phyloP scores from a whole-genome alignment of 2,329 filamentous ascomycete genomes.

The Endoconidiophora polonica region DNA sequence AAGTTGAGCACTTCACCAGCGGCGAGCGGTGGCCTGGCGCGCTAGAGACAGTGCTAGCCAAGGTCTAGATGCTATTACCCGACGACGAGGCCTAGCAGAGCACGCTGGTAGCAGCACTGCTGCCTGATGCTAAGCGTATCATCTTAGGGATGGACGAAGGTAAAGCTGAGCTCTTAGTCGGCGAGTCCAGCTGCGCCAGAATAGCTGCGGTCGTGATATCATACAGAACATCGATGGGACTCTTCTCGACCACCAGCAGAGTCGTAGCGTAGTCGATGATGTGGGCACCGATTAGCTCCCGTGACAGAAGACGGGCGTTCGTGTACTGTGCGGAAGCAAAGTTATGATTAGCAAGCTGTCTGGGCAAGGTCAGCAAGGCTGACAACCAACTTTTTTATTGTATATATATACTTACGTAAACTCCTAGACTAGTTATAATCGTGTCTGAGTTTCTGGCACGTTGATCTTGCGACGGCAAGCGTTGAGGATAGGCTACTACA shows the following conservation, averaged over 20 bases:
- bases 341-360: constrained; percentile 1
- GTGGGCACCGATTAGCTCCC: constrained; percentile 17
- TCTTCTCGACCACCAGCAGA: constrained; percentile 19
- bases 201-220: constrained; percentile 1
- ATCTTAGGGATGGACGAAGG: constrained; percentile 9
- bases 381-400: background rate
- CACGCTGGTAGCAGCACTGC: background rate
- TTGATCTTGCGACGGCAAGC: constrained; percentile 45
- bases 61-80: background rate
- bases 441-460: constrained; percentile 44
- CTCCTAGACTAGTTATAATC: constrained; percentile 52
- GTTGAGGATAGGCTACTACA: constrained; percentile 32
- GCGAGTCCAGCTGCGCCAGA: constrained; percentile 3
- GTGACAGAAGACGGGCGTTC: constrained; percentile 48
- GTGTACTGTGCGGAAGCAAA: constrained; percentile 38
- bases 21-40: constrained; percentile 1
- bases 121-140: background rate
- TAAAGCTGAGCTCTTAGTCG: constrained; percentile 2
- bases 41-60: background rate
- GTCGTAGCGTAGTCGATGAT: constrained; percentile 6
- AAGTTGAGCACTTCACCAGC: background rate
- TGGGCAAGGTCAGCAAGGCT: background rate
- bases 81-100: constrained; percentile 8
- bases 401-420: constrained; percentile 32
- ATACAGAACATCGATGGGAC: constrained; percentile 16